A percentile compares a stretch with the other conserved stretches of the same genome.
Conservation (phyloP, 2,329 filamentous ascomycete species). For the Thielaviopsis punctulata region DNA sequence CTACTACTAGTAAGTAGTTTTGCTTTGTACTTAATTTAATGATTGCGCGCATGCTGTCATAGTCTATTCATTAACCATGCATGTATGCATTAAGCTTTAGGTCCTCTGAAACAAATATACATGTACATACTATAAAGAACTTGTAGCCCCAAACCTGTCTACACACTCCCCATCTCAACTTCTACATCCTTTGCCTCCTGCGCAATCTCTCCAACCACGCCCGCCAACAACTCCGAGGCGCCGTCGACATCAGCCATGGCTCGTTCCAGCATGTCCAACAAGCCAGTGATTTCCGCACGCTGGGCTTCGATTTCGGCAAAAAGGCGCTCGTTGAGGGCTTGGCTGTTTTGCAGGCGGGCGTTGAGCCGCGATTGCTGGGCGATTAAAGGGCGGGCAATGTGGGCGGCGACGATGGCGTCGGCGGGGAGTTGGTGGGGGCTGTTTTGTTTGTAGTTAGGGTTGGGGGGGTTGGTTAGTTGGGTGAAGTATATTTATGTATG, state of each 20-base stretch:
- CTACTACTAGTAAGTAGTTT: background rate
- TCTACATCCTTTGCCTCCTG: constrained; percentile 31
- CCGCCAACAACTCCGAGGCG: constrained; percentile 32
- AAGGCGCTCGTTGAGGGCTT: constrained; percentile 37
- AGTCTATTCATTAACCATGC: background rate
- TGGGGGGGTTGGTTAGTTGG: constrained; percentile 4
- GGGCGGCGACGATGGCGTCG: constrained; percentile 32
- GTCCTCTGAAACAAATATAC: no score
- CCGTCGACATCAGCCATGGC: constrained; percentile 36
- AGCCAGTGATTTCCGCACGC: constrained; percentile 34
- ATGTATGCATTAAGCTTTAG: background rate
- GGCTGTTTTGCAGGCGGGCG: constrained; percentile 36
- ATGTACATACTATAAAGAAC: background rate
- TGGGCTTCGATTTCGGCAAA: constrained; percentile 34
- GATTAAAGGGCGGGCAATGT: constrained; percentile 34
- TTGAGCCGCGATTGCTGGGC: constrained; percentile 39
- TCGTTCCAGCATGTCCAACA: constrained; percentile 33
- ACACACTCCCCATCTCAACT: constrained; percentile 21
- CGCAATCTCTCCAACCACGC: constrained; percentile 30
- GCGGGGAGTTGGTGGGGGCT: constrained; percentile 41
- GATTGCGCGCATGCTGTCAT: no score
- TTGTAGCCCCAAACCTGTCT: background rate
- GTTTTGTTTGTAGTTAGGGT: no score
- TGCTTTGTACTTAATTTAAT: background rate
- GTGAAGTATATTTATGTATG: constrained; percentile 4